Base-by-base conservation (phyloP, 371 early-diverging fungal species). In the Mucor indicus region DNA sequence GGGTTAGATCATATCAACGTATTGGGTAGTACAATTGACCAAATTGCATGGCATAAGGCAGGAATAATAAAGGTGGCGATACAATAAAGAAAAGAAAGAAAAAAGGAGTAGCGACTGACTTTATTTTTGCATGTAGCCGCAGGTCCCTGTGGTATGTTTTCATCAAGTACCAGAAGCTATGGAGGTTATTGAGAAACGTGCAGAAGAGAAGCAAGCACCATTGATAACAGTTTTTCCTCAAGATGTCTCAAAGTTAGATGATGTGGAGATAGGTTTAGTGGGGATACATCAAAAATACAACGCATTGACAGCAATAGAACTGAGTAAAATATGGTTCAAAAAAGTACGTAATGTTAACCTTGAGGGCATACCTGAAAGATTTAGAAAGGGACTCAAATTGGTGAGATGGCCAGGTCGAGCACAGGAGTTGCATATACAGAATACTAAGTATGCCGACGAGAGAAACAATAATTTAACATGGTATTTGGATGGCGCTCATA, bases 401-500 rank as follows among this genome's bases (percentile, higher is more conserved):
- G 88, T 92, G 0, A 58, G 57, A 10, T 98, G 96, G 95, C 92
- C 96, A 0, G 98, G 98, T 2, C 83, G 98, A 48, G 84, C 87
- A 12, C 95, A 97, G 56, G 60, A 65, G 21, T 25, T 76, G 7
- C 12, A 29, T 8, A 43, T 65, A 0, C 16, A 40, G 11, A 55
- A 64, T 10, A 76, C 76, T 15, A 72, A 67, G 27, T 70, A 70
- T 40, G 64, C 59, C 11, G 1, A 5, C 9, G 48, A 59, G 4
- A 51, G 77, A 3, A 55, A 67, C 21, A 64, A 60, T 15, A 44
- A 72, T 11, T 56, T 83, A 1, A 75, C 57, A 1, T 95, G 88
- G 85, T 87, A 76, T 62, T 65, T 94, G 36, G 98, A 98, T 65
- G 98, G 98, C n/a, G 98, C 98, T 0, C 98, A 98, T 57, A 98